phyloP scores from a whole-genome alignment of 129 eudicot species.

The Lonicera japonica region DNA sequence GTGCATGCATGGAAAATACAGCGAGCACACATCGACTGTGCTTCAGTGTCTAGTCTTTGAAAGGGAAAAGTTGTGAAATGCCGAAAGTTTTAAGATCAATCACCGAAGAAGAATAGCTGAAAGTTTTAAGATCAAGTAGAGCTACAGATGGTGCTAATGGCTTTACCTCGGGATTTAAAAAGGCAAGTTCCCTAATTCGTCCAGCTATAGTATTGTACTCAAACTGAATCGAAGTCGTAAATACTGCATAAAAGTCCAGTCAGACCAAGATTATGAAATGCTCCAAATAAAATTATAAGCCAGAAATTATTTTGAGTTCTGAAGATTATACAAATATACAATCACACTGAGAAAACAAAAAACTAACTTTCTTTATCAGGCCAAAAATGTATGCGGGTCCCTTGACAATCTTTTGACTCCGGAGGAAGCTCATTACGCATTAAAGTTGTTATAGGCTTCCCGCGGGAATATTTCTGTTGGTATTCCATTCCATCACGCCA shows the following conservation, averaged over 20 bases:
- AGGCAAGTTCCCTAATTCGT: constrained; percentile 92
- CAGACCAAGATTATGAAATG: not conserved
- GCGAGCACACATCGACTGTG: too few relatives aligned
- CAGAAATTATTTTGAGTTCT: not conserved
- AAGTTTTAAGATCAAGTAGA: constrained; percentile 7
- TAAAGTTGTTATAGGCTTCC: constrained; percentile 65
- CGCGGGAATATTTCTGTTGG: constrained; percentile 80
- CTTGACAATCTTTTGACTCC: constrained; percentile 37
- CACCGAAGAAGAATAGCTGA: not conserved
- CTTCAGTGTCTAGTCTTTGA: too few relatives aligned
- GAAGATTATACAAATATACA: not conserved
- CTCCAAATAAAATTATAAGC: not conserved
- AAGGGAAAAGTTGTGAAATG: too few relatives aligned
- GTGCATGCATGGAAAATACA: too few relatives aligned
- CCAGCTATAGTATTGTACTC: constrained; percentile 90
- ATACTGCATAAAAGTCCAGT: constrained; percentile 51
- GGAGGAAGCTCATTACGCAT: constrained; percentile 50
- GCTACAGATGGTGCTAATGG: constrained; percentile 6
- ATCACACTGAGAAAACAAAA: not conserved
- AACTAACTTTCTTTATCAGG: constrained; percentile 69
- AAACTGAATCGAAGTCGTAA: constrained; percentile 72
- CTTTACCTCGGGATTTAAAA: constrained; percentile 81
- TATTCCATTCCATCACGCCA: constrained; percentile 82
- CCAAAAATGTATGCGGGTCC: constrained; percentile 77
- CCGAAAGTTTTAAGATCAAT: too few relatives aligned